Evolutionary conservation across 345 rosid genomes (phyloP).

Genomic region (Reutealis trisperma): DNA sequence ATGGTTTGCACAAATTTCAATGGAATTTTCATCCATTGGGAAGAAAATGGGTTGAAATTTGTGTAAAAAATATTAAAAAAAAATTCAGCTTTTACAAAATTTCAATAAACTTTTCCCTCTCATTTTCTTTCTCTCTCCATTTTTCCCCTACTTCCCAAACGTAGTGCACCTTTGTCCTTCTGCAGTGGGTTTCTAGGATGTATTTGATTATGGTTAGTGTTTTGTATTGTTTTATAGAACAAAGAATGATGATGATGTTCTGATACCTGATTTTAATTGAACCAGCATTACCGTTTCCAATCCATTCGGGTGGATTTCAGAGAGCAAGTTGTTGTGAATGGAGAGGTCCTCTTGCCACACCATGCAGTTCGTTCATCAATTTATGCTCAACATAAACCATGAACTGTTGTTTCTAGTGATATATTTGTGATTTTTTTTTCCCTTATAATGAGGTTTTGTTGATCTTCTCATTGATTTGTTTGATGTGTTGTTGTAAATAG

Average conservation of each 20-base stretch:
- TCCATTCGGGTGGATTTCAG: slow-evolving; percentile 66
- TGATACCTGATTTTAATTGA: slow-evolving; percentile 2
- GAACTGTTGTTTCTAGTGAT: slow-evolving; percentile 17
- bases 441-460: background rate
- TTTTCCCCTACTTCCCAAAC: too few species aligned
- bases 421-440: slow-evolving; percentile 16
- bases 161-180: background rate
- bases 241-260: background rate
- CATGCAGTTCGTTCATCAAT: slow-evolving; percentile 45
- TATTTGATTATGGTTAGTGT: background rate
- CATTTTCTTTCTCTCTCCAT: too few species aligned
- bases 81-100: too few species aligned
- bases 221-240: background rate
- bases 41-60: too few species aligned
- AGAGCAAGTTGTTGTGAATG: slow-evolving; percentile 66
- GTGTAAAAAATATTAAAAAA: too few species aligned
- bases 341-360: slow-evolving; percentile 41
- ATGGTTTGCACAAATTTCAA: too few species aligned
- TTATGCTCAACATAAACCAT: slow-evolving; percentile 70
- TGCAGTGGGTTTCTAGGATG: too few species aligned
- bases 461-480: slow-evolving; percentile 8
- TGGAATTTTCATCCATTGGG: too few species aligned
- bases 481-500: slow-evolving; percentile 31
- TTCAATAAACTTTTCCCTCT: too few species aligned
- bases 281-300: slow-evolving; percentile 55